Evolutionary conservation across 2,329 filamentous ascomycete species (phyloP).

Genomic region (Botrytis hyacinthi): DNA sequence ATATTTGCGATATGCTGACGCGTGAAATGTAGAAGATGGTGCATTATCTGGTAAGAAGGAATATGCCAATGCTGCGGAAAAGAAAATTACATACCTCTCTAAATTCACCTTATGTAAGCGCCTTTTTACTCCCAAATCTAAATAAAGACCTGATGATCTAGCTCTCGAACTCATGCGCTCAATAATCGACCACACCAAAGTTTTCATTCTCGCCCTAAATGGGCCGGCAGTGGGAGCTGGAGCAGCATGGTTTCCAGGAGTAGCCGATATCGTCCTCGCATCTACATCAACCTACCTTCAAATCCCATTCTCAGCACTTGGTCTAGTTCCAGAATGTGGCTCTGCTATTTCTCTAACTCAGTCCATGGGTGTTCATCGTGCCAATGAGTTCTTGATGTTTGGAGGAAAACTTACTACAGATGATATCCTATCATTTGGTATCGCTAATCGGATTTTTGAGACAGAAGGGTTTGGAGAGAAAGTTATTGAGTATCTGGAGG

Average conservation of each 20-base stretch:
- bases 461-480: slow-evolving; percentile 43
- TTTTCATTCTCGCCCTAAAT: slow-evolving; percentile 51
- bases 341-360: slow-evolving; percentile 47
- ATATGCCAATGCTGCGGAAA: slow-evolving; percentile 30
- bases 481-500: slow-evolving; percentile 45
- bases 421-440: slow-evolving; percentile 45
- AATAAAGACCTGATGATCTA: not conserved
- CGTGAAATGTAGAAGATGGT: not conserved
- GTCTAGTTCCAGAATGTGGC: slow-evolving; percentile 50
- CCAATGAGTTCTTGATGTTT: slow-evolving; percentile 54
- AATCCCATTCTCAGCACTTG: slow-evolving; percentile 49
- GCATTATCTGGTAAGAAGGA: slow-evolving; percentile 21
- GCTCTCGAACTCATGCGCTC: slow-evolving; percentile 43
- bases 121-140: not conserved
- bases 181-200: slow-evolving; percentile 51
- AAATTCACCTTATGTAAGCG: slow-evolving; percentile 28
- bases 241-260: slow-evolving; percentile 50
- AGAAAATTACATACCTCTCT: slow-evolving; percentile 32
- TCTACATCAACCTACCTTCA: slow-evolving; percentile 46
- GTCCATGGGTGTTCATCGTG: slow-evolving; percentile 49
- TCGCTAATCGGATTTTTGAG: slow-evolving; percentile 48
- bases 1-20: not conserved
- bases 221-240: slow-evolving; percentile 50
- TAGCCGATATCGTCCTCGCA: slow-evolving; percentile 50
- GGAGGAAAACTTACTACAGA: slow-evolving; percentile 45